Base-by-base conservation (phyloP, 495 filamentous ascomycete species). In the Neurospora tetraspora region DNA sequence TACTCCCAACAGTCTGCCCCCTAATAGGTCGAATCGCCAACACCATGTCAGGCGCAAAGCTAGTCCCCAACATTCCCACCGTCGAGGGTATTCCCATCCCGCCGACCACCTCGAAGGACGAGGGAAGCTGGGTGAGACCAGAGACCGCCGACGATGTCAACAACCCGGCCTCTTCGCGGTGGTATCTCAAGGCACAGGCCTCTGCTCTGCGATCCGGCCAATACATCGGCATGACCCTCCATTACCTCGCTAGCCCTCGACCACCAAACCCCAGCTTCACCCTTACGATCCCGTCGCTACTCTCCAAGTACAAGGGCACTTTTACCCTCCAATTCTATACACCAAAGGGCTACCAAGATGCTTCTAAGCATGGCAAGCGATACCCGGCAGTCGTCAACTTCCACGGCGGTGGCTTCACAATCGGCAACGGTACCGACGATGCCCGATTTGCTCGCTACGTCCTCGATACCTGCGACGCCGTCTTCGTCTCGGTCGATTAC, bases 261-360 rank as follows among this genome's bases (percentile, higher is more conserved):
- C 91, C 92, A 0, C 91, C 91, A 2, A 80, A 78, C 40, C 91
- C 92, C 8, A 80, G 83, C 39, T 96, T 96, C 84, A 85, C 85
- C 69, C 87, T 87, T 40, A 81, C 83, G 38, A 87, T 97, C 61
- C 82, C 87, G 0, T 86, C 88, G 69, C 90, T 89, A n/a, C 75
- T 91, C 70, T 89, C 84, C 23, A 83, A 80, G 14, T 77, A 77
- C 0, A 82, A 83, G 61, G 89, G 89, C 23, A 78, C 82, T 10
- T 87, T 96, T 71, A 80, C 81, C n/a, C 83, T 97, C 9, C 86
- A 91, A n/a, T 94, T 97, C 81, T 97, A 96, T 82, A 86, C 90
- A 2, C 94, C 94, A 0, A 78, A 84, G 16, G 85, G 86, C 27
- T 95, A 94, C 76, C 73, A 80, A 4, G 80, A 84, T 31, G 83